A percentile compares a stretch with the other conserved stretches of the same genome.
phyloP scores from a whole-genome alignment of 2,329 filamentous ascomycete species.

The Ophiocordyceps australis region DNA sequence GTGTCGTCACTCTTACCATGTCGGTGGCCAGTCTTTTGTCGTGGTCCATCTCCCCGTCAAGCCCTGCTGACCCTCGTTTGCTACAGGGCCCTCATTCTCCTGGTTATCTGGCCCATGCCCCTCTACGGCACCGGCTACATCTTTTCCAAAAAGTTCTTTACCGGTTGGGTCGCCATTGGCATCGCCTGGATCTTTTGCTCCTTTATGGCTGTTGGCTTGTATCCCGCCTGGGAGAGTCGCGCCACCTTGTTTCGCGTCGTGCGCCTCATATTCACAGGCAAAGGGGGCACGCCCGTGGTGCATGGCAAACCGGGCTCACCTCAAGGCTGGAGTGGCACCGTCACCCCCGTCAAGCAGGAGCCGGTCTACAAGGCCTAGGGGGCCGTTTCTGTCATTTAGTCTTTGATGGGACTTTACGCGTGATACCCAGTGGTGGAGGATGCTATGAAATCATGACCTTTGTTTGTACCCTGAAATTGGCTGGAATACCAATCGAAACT shows the following conservation, averaged over 20 bases:
- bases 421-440: too few relatives aligned
- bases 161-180: slow-evolving; percentile 52
- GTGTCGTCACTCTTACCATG: slow-evolving; percentile 13
- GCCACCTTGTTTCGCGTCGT: slow-evolving; percentile 23
- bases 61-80: neutral
- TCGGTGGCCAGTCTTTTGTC: too few relatives aligned
- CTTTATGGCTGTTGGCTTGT: slow-evolving; percentile 56
- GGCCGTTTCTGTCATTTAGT: neutral
- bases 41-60: neutral
- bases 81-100: slow-evolving; percentile 40
- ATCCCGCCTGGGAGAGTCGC: slow-evolving; percentile 65
- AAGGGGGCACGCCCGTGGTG: slow-evolving; percentile 1
- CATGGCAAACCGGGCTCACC: slow-evolving; percentile 1
- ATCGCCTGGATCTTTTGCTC: slow-evolving; percentile 60
- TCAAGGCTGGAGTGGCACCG: too few relatives aligned
- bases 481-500: too few relatives aligned
- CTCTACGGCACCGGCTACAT: slow-evolving; percentile 74
- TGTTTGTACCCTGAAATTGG: too few relatives aligned
- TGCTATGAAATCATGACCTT: too few relatives aligned
- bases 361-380: too few relatives aligned
- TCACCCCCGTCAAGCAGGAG: too few relatives aligned
- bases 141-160: slow-evolving; percentile 40
- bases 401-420: too few relatives aligned
- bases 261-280: slow-evolving; percentile 4
- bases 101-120: slow-evolving; percentile 83